Evolutionary conservation across 202 grass and related monocot genomes (phyloP).

Genomic region (Bolboschoenoplectus hybrid): DNA sequence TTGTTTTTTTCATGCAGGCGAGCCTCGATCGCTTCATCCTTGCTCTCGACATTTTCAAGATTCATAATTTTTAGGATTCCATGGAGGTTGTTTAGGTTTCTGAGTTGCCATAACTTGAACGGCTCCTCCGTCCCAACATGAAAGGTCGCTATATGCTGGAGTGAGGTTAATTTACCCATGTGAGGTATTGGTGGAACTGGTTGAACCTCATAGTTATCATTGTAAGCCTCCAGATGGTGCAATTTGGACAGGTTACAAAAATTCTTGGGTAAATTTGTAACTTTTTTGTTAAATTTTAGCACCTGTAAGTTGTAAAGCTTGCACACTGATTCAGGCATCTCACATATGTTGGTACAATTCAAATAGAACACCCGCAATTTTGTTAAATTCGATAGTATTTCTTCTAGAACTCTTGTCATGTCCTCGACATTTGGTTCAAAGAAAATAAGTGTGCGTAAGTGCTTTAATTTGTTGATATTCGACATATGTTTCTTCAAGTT

Average conservation of each 20-base stretch:
- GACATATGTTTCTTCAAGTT: slow-evolving; percentile 14
- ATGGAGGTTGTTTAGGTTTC: slow-evolving; percentile 27
- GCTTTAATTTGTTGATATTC: neutral
- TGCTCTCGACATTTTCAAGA: slow-evolving; percentile 39
- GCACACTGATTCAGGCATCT: slow-evolving; percentile 38
- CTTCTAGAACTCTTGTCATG: neutral
- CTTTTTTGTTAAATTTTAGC: neutral
- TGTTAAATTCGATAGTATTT: slow-evolving; percentile 20
- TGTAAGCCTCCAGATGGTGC: neutral
- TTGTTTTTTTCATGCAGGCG: slow-evolving; percentile 2
- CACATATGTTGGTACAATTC: slow-evolving; percentile 3
- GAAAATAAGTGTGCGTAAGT: slow-evolving; percentile 33
- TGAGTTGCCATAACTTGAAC: slow-evolving; percentile 37
- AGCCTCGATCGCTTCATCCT: slow-evolving; percentile 35
- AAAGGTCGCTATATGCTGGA: neutral
- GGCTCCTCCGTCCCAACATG: slow-evolving; percentile 34
- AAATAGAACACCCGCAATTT: slow-evolving; percentile 39
- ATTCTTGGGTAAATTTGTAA: slow-evolving; percentile 6
- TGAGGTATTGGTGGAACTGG: neutral
- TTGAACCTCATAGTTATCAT: neutral
- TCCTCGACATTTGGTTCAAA: neutral
- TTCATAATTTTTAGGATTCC: neutral
- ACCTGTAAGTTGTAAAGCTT: slow-evolving; percentile 42
- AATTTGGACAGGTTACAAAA: slow-evolving; percentile 39
- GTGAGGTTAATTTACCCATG: slow-evolving; percentile 40